These are phyloP conservation scores for Esteya vermicola DNA, from an alignment of 2,329 filamentous ascomycete genomes.

Conservation along the genomic window DNA sequence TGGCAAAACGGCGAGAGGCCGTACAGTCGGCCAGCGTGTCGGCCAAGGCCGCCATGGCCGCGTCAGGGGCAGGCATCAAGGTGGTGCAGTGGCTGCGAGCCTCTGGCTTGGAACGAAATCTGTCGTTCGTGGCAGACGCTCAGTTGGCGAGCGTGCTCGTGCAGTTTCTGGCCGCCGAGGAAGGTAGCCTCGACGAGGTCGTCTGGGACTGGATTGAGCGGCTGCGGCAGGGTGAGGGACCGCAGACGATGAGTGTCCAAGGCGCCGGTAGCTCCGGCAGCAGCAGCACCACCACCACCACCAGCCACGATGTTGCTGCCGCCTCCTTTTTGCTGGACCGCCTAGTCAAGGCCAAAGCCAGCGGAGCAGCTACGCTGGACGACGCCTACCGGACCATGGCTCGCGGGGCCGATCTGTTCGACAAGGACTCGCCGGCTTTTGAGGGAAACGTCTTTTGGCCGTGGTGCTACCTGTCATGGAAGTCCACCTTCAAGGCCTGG, in stretches of 20 bases:
- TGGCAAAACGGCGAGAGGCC: slow-evolving; percentile 29
- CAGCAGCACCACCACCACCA: not conserved
- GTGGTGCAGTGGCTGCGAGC: slow-evolving; percentile 40
- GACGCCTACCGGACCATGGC: slow-evolving; percentile 33
- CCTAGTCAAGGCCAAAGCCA: slow-evolving; percentile 22
- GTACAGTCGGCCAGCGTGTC: slow-evolving; percentile 18
- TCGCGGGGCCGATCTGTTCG: slow-evolving; percentile 28
- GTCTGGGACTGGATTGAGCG: slow-evolving; percentile 38
- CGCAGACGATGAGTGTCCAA: slow-evolving; percentile 2
- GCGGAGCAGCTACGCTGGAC: slow-evolving; percentile 27
- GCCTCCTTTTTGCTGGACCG: slow-evolving; percentile 23
- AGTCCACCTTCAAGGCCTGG: slow-evolving; percentile 35
- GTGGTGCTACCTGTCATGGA: slow-evolving; percentile 36
- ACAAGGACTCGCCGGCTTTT: slow-evolving; percentile 19
- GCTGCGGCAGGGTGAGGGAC: slow-evolving; percentile 17
- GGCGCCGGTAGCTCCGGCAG: not conserved
- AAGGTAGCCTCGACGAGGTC: slow-evolving; percentile 33
- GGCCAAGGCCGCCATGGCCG: slow-evolving; percentile 19
- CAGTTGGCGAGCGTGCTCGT: slow-evolving; percentile 23
- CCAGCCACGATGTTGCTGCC: slow-evolving; percentile 4
- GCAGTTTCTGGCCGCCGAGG: slow-evolving; percentile 39
- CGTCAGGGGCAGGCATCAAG: slow-evolving; percentile 29
- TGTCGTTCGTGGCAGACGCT: slow-evolving; percentile 29
- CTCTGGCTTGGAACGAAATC: slow-evolving; percentile 29
- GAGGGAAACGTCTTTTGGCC: slow-evolving; percentile 22